These are phyloP conservation scores for Cronartium ribicola DNA, from an alignment of 1,284 basidiomycete genomes.

Conservation along the genomic window DNA sequence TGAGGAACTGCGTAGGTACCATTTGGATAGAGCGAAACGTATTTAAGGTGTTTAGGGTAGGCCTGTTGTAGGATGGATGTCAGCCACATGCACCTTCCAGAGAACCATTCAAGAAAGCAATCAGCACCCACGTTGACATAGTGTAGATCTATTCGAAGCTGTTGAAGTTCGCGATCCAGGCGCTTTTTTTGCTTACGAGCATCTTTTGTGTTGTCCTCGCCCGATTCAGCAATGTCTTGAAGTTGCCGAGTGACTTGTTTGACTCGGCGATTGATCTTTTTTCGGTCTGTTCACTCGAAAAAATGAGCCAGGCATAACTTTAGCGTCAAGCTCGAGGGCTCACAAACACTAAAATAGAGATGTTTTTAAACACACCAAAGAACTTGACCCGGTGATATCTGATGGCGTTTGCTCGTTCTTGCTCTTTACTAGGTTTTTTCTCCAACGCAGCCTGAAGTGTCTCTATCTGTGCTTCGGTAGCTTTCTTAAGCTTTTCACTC, in stretches of 20 bases:
- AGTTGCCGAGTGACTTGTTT: constrained; percentile 22
- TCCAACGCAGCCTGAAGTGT: constrained; percentile 16
- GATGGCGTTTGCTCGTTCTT: constrained; percentile 38
- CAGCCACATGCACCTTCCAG: neutral
- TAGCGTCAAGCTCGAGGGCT: too few species aligned
- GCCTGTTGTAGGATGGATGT: constrained; percentile 4
- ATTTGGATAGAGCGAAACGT: constrained; percentile 39
- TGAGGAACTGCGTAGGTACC: constrained; percentile 22
- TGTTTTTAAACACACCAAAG: constrained; percentile 14
- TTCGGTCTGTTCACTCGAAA: constrained; percentile 14
- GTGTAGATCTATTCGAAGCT: constrained; percentile 31
- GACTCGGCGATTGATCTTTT: constrained; percentile 27
- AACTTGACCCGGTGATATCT: constrained; percentile 37
- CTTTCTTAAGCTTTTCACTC: constrained; percentile 13
- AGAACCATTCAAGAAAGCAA: neutral
- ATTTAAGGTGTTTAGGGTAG: constrained; percentile 40
- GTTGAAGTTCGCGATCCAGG: constrained; percentile 18
- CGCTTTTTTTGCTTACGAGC: neutral
- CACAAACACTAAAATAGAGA: neutral
- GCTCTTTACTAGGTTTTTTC: constrained; percentile 11
- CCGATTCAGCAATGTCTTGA: constrained; percentile 1
- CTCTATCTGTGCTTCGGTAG: constrained; percentile 18
- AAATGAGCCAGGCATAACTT: neutral
- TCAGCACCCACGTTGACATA: constrained; percentile 21
- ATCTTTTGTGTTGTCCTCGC: neutral